Percentiles rank a stretch among this genome's conserved stretches.
phyloP scores from a whole-genome alignment of 2,329 filamentous ascomycete genomes.

The Akanthomyces dipterigenus region DNA sequence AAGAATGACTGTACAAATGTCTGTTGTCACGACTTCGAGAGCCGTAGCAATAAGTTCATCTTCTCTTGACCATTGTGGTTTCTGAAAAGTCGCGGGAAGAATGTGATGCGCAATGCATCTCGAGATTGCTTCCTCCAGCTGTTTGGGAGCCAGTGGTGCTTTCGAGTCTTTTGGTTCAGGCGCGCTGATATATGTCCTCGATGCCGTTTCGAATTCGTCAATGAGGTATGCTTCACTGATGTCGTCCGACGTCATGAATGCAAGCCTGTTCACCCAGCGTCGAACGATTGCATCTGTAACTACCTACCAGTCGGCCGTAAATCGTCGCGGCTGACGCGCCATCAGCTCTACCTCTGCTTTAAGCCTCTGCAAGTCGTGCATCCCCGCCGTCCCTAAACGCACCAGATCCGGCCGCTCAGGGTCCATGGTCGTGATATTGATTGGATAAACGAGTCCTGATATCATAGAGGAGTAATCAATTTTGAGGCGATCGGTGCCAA shows the following conservation, averaged over 20 bases:
- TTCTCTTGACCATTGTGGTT: neutral
- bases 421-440: slow-evolving; percentile 41
- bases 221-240: slow-evolving; percentile 25
- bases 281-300: slow-evolving; percentile 58
- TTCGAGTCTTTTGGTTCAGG: slow-evolving; percentile 13
- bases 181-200: slow-evolving; percentile 39
- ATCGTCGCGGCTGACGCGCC: slow-evolving; percentile 26
- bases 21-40: neutral
- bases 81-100: neutral
- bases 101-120: neutral
- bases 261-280: slow-evolving; percentile 53
- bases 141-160: slow-evolving; percentile 1
- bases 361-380: slow-evolving; percentile 27
- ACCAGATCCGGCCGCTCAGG: slow-evolving; percentile 26
- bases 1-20: slow-evolving; percentile 13
- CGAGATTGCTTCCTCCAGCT: neutral
- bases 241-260: slow-evolving; percentile 27
- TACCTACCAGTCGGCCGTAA: slow-evolving; percentile 55
- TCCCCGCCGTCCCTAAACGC: slow-evolving; percentile 23
- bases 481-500: slow-evolving; percentile 33
- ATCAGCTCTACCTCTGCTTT: slow-evolving; percentile 38
- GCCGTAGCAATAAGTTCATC: slow-evolving; percentile 13
- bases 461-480: slow-evolving; percentile 47
- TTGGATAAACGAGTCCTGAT: slow-evolving; percentile 42
- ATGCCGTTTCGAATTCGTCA: slow-evolving; percentile 30